Conservation (phyloP, 2,329 filamentous ascomycete genomes). For the Fusarium nodosum region DNA sequence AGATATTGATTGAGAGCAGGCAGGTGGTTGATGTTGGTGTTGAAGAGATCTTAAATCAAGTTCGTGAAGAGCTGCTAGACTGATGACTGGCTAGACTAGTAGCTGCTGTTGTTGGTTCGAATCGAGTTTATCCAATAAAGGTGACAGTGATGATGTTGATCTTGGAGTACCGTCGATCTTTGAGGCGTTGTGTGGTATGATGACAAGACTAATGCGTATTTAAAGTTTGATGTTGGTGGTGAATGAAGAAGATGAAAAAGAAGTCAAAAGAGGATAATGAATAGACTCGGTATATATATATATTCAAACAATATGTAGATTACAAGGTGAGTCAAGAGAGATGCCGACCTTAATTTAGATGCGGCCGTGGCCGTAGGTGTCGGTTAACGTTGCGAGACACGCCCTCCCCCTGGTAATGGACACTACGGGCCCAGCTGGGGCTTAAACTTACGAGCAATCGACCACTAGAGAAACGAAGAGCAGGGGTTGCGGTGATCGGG, state of each 20-base stretch:
- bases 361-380: slow-evolving; percentile 19
- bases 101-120: slow-evolving; percentile 23
- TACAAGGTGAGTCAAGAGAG: slow-evolving; percentile 26
- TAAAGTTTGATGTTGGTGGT: slow-evolving; percentile 10
- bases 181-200: slow-evolving; percentile 21
- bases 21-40: neutral
- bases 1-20: neutral
- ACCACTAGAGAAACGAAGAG: slow-evolving; percentile 10
- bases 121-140: slow-evolving; percentile 23
- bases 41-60: slow-evolving; percentile 29
- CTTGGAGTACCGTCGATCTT: slow-evolving; percentile 34
- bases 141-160: slow-evolving; percentile 27
- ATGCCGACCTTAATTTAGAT: slow-evolving; percentile 22
- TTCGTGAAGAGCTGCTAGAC: slow-evolving; percentile 16
- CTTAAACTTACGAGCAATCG: slow-evolving; percentile 31
- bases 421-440: slow-evolving; percentile 1
- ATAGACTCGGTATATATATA: slow-evolving; percentile 35
- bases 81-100: slow-evolving; percentile 20
- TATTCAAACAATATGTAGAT: slow-evolving; percentile 8
- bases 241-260: slow-evolving; percentile 20
- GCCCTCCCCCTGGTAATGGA: slow-evolving; percentile 21
- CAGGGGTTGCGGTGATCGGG: slow-evolving; percentile 40
- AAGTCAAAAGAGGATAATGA: slow-evolving; percentile 12
- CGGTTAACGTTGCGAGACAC: slow-evolving; percentile 24
- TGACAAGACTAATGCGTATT: slow-evolving; percentile 21